Conservation (phyloP, 371 early-diverging fungal species). For the Mucor piriformis region DNA sequence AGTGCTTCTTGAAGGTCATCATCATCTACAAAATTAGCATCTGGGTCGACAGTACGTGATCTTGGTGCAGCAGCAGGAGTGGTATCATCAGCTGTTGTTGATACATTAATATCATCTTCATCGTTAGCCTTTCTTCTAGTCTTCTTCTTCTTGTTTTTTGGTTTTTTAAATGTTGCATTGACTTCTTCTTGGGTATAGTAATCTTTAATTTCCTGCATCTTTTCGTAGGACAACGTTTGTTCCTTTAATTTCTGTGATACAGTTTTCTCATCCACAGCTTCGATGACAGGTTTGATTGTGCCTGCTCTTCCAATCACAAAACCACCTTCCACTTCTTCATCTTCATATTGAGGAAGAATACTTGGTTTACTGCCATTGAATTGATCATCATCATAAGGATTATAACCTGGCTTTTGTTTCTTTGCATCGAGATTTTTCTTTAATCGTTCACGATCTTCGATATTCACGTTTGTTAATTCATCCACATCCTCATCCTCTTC, state of each 20-base stretch:
- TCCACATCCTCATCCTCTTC: conserved; percentile 73
- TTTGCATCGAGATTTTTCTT: conserved; percentile 78
- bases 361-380: conserved; percentile 58
- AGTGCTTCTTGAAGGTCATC: conserved; percentile 89
- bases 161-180: conserved; percentile 77
- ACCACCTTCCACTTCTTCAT: conserved; percentile 60
- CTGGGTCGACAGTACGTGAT: conserved; percentile 26
- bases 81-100: conserved; percentile 14
- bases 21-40: conserved; percentile 89
- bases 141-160: conserved; percentile 65
- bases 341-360: conserved; percentile 86
- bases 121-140: conserved; percentile 52
- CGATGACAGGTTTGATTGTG: conserved; percentile 15
- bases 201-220: conserved; percentile 67
- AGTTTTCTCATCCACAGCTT: conserved; percentile 35
- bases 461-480: conserved; percentile 69
- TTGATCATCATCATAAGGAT: conserved; percentile 85
- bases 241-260: conserved; percentile 66
- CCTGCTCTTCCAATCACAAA: conserved; percentile 50
- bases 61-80: background rate
- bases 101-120: conserved; percentile 37
- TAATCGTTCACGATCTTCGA: conserved; percentile 71
- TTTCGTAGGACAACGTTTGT: conserved; percentile 64
- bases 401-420: conserved; percentile 73
- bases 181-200: conserved; percentile 90